Conservation (phyloP, 176 grass and related monocot genomes). For the Musa itinerans region DNA sequence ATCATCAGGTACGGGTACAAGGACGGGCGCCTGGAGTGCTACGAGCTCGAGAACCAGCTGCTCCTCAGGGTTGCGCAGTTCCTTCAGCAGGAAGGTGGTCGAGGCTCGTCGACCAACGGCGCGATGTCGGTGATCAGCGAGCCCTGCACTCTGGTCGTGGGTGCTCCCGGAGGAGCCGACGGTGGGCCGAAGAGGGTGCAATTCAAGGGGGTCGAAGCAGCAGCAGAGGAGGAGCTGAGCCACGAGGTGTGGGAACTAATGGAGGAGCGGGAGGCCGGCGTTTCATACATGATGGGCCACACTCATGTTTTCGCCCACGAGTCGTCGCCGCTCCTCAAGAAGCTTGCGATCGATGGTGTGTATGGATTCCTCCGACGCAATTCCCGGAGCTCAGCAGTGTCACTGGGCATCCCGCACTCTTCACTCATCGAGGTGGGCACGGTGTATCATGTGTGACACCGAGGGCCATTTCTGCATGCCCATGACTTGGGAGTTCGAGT, state of each 20-base stretch:
- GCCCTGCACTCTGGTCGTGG: slow-evolving; percentile 6
- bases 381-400: slow-evolving; percentile 55
- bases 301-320: slow-evolving; percentile 65
- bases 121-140: slow-evolving; percentile 41
- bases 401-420: slow-evolving; percentile 62
- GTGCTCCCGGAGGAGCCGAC: slow-evolving; percentile 21
- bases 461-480: background rate
- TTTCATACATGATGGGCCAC: slow-evolving; percentile 88
- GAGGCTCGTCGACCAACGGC: slow-evolving; percentile 4
- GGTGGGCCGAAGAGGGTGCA: slow-evolving; percentile 29
- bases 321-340: slow-evolving; percentile 66
- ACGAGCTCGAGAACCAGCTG: slow-evolving; percentile 75
- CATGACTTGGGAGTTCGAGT: no score
- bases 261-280: slow-evolving; percentile 63
- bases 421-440: slow-evolving; percentile 87
- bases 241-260: slow-evolving; percentile 51
- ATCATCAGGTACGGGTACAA: slow-evolving; percentile 72
- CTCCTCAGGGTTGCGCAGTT: slow-evolving; percentile 73
- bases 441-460: slow-evolving; percentile 58
- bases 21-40: slow-evolving; percentile 51
- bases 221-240: slow-evolving; percentile 9
- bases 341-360: slow-evolving; percentile 50
- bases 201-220: slow-evolving; percentile 27
- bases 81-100: slow-evolving; percentile 33
- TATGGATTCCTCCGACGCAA: slow-evolving; percentile 87